A percentile compares a stretch with the other conserved stretches of the same genome.
phyloP scores from a whole-genome alignment of 2,329 filamentous ascomycete genomes.

The Penicillium sp. region DNA sequence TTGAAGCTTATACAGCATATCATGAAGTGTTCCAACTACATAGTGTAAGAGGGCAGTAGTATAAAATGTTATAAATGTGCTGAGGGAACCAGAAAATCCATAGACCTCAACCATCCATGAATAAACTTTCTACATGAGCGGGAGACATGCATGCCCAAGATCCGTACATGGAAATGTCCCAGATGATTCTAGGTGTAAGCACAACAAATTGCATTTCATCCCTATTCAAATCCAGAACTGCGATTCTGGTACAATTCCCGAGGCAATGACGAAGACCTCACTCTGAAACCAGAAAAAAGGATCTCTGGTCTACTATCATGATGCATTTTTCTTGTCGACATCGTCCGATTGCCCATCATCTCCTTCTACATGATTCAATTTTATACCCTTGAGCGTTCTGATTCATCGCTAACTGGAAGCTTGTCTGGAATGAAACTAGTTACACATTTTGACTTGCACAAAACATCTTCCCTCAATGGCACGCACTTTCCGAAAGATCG shows the following conservation, averaged over 20 bases:
- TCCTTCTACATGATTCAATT: background rate
- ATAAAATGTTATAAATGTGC: background rate
- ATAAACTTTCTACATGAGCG: too few species aligned
- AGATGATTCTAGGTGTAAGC: background rate
- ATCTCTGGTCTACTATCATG: conserved; percentile 11
- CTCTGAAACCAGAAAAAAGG: conserved; percentile 10
- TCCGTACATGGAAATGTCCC: background rate
- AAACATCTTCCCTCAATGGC: background rate
- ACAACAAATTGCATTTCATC: background rate
- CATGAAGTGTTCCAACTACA: background rate
- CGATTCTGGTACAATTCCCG: background rate
- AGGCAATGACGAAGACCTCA: conserved; percentile 13
- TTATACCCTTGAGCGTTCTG: too few species aligned
- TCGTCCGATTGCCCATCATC: conserved; percentile 12
- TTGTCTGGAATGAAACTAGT: background rate
- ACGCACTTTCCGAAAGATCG: background rate
- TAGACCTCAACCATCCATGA: too few species aligned
- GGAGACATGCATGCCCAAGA: background rate
- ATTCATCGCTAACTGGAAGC: background rate
- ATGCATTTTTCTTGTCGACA: conserved; percentile 19
- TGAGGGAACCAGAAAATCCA: background rate
- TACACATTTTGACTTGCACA: background rate
- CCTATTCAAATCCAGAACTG: background rate
- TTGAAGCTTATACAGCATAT: too few species aligned
- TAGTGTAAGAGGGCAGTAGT: too few species aligned